These are phyloP conservation scores for Cymbopogon flexuosus DNA, from an alignment of 202 grass and related monocot genomes.

Conservation along the genomic window DNA sequence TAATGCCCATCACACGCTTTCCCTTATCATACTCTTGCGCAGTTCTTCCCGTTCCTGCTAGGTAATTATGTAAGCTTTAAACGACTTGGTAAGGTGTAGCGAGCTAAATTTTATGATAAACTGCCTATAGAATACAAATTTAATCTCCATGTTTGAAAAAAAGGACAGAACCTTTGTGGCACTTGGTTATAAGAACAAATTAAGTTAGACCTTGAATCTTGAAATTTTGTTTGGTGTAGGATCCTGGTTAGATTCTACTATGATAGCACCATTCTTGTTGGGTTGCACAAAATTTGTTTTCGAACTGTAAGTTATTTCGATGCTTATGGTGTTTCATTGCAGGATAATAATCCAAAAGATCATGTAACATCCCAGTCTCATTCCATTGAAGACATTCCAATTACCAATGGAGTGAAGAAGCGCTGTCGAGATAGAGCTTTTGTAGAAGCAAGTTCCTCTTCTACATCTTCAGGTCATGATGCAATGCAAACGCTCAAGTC, in stretches of 20 bases:
- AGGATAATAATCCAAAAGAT: conserved; percentile 30
- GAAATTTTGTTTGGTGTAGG: neutral
- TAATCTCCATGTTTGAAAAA: neutral
- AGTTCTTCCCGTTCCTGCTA: neutral
- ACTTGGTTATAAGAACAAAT: neutral
- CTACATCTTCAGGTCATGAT: conserved; percentile 28
- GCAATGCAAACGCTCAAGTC: conserved; percentile 48
- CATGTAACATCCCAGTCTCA: neutral
- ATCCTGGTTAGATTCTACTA: neutral
- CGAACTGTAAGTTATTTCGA: neutral
- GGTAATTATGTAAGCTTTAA: neutral
- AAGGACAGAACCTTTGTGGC: neutral
- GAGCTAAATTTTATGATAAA: neutral
- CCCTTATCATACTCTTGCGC: neutral
- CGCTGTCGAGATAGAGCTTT: conserved; percentile 21
- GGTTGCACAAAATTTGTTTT: neutral
- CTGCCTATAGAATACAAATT: neutral
- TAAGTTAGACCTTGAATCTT: neutral
- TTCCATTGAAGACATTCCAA: conserved; percentile 8
- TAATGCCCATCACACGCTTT: neutral
- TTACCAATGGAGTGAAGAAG: conserved; percentile 34
- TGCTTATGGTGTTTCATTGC: conserved; percentile 6
- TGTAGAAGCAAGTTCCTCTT: conserved; percentile 12
- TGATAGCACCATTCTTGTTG: neutral
- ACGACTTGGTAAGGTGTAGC: neutral